Evolutionary conservation across 1,284 basidiomycete species (phyloP).

Genomic region (Trichosporon coremiiforme): DNA sequence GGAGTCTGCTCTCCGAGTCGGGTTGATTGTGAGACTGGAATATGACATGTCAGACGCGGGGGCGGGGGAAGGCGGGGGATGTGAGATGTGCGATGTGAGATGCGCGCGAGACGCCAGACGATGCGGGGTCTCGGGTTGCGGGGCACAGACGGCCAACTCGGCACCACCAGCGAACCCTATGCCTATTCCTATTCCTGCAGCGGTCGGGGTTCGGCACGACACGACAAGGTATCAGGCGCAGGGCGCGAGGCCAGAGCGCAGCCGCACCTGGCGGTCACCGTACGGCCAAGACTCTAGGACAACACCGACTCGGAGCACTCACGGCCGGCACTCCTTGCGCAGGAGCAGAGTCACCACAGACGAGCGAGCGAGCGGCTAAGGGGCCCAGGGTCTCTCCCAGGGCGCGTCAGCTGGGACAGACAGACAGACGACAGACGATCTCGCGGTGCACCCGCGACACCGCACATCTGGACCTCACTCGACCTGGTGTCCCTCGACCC

Average conservation of each 20-base stretch:
- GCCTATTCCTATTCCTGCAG: background rate
- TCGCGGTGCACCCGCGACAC: background rate
- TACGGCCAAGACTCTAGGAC: background rate
- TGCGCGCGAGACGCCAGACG: background rate
- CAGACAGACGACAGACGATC: background rate
- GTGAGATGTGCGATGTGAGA: conserved; percentile 12
- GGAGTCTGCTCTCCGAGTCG: background rate
- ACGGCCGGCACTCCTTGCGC: background rate
- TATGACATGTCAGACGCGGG: background rate
- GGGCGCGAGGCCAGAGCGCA: conserved; percentile 2
- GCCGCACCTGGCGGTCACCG: background rate
- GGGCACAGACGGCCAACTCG: conserved; percentile 15
- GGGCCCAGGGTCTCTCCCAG: background rate
- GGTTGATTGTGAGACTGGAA: background rate
- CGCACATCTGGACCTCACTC: background rate
- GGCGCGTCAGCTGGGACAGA: conserved; percentile 14
- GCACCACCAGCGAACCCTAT: conserved; percentile 9
- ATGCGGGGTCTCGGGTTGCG: conserved; percentile 15
- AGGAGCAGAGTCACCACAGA: background rate
- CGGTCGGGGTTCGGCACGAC: conserved; percentile 9
- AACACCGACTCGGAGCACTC: background rate
- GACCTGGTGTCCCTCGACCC: background rate
- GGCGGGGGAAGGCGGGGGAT: background rate
- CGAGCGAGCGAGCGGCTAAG: background rate
- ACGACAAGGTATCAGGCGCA: background rate